Percentiles rank a stretch among this genome's conserved stretches.
Evolutionary conservation across 2,329 filamentous ascomycete genomes (phyloP).

Genomic region (Mycosphaerella arachidis): DNA sequence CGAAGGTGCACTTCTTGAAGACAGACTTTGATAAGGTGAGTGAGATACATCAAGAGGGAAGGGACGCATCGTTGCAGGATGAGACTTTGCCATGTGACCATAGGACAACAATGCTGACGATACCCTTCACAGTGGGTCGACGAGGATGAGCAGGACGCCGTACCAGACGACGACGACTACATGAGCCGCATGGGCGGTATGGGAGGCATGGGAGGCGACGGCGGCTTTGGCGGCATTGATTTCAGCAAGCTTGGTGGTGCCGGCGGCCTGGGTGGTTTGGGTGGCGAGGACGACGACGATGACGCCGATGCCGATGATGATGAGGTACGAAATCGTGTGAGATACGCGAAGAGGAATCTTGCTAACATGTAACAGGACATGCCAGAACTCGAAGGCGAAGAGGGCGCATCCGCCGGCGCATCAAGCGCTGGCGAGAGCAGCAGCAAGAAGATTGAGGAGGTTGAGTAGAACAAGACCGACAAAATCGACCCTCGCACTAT

Average conservation of each 20-base stretch:
- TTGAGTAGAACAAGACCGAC: constrained; percentile 29
- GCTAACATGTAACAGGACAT: constrained; percentile 44
- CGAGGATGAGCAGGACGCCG: constrained; percentile 96
- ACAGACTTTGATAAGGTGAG: constrained; percentile 94
- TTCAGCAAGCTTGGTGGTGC: constrained; percentile 51
- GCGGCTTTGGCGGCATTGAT: constrained; percentile 34
- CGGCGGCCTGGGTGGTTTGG: constrained; percentile 48
- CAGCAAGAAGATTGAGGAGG: constrained; percentile 45
- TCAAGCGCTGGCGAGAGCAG: constrained; percentile 30
- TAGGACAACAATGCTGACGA: constrained; percentile 1
- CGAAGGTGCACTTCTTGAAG: constrained; percentile 94
- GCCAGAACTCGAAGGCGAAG: constrained; percentile 70
- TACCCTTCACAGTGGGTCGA: constrained; percentile 68
- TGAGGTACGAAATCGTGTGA: background rate
- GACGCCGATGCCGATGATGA: constrained; percentile 65
- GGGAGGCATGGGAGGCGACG: constrained; percentile 41
- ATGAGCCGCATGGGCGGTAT: constrained; percentile 44
- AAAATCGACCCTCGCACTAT: too few relatives aligned
- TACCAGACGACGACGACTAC: constrained; percentile 69
- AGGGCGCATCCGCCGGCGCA: constrained; percentile 30
- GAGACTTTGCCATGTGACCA: background rate
- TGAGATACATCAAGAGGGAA: background rate
- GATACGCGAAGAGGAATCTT: background rate
- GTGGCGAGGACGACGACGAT: constrained; percentile 53
- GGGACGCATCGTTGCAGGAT: background rate